phyloP scores from a whole-genome alignment of 1,284 basidiomycete genomes.

The Trametes versicolor region DNA sequence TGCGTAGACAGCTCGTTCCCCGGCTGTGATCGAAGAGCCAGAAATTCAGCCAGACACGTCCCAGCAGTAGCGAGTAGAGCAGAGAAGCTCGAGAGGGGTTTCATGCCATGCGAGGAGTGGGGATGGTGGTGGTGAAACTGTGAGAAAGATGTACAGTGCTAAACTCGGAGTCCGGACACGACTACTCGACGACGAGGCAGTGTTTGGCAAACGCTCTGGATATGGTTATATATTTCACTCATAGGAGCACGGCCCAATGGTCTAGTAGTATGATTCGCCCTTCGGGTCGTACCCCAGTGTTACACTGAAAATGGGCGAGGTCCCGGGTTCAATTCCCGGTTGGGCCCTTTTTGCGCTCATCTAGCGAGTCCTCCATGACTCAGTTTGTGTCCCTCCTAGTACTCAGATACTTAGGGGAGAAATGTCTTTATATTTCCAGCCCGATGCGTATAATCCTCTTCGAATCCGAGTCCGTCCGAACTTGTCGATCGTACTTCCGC shows the following conservation, averaged over 20 bases:
- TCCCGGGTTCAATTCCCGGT: slow-evolving; percentile 37
- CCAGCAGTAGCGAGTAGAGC: slow-evolving; percentile 38
- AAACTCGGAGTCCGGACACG: not conserved
- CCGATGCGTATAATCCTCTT: not conserved
- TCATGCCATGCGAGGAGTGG: slow-evolving; percentile 41
- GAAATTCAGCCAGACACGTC: slow-evolving; percentile 42
- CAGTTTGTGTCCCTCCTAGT: not conserved
- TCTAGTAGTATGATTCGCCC: slow-evolving; percentile 35
- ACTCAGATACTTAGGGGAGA: no score
- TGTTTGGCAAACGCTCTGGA: not conserved
- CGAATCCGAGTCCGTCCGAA: not conserved
- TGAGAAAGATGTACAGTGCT: not conserved
- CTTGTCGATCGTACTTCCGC: not conserved
- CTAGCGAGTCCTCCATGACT: not conserved
- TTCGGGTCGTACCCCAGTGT: slow-evolving; percentile 18
- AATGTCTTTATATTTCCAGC: no score
- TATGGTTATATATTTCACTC: not conserved
- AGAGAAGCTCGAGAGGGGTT: slow-evolving; percentile 36
- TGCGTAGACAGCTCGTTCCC: slow-evolving; percentile 40
- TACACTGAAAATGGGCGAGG: slow-evolving; percentile 22
- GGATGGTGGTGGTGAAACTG: slow-evolving; percentile 8
- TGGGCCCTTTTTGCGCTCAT: slow-evolving; percentile 23
- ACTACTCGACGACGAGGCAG: not conserved
- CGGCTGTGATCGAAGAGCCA: slow-evolving; percentile 34
- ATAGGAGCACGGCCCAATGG: slow-evolving; percentile 26